Evolutionary conservation across 139 green algal genomes (phyloP).

Genomic region (Zygnema circumcarinatum): DNA sequence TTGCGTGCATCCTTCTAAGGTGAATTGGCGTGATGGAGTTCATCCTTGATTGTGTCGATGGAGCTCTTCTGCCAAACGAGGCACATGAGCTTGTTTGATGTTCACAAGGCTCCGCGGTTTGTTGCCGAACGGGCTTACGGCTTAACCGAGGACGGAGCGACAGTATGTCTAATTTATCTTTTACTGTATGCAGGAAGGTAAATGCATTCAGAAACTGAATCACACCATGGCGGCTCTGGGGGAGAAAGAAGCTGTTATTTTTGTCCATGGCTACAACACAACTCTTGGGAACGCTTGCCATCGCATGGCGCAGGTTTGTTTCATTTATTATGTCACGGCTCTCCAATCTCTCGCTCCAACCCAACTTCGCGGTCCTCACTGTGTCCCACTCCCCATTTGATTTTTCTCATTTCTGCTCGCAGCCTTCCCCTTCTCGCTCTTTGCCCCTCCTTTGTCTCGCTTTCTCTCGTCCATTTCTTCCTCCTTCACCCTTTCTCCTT

Average conservation of each 20-base stretch:
- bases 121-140: background rate
- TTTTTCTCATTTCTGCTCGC: too few species aligned
- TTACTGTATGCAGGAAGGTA: conserved; percentile 21
- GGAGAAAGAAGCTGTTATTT: conserved; percentile 28
- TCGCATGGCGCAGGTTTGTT: conserved; percentile 30
- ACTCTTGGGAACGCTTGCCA: background rate
- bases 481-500: background rate
- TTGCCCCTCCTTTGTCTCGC: too few species aligned
- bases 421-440: too few species aligned
- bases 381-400: too few species aligned
- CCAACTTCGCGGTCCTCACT: too few species aligned
- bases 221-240: background rate
- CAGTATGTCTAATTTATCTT: conserved; percentile 3
- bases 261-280: conserved; percentile 37
- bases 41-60: too few species aligned
- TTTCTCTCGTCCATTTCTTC: too few species aligned
- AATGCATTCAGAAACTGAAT: conserved; percentile 1
- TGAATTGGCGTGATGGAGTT: too few species aligned
- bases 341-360: too few species aligned
- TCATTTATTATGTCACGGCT: too few species aligned
- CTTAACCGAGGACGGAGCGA: background rate
- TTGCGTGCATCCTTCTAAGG: too few species aligned
- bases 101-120: background rate
- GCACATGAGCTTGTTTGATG: background rate
- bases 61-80: background rate